A percentile compares a stretch with the other conserved stretches of the same genome.
These are phyloP conservation scores for Cadophora malorum DNA, from an alignment of 2,329 filamentous ascomycete genomes.

Conservation along the genomic window DNA sequence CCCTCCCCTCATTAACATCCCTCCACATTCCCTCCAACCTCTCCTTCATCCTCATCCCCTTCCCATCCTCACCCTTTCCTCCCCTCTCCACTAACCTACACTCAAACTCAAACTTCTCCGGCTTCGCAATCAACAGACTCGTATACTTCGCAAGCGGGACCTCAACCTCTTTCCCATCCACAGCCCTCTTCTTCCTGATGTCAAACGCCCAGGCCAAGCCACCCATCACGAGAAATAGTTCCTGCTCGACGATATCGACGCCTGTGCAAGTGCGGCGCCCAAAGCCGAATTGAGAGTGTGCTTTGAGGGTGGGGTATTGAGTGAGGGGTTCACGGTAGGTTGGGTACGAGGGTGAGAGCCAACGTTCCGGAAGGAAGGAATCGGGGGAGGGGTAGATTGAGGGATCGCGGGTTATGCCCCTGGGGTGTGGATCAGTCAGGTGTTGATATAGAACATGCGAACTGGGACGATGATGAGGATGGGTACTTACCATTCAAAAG, in stretches of 20 bases:
- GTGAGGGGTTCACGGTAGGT: conserved; percentile 70
- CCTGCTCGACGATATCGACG: conserved; percentile 66
- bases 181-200: conserved; percentile 42
- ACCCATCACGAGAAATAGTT: conserved; percentile 59
- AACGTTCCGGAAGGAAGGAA: conserved; percentile 66
- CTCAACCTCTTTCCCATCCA: conserved; percentile 32
- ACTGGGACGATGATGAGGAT: too few species aligned
- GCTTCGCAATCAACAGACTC: conserved; percentile 54
- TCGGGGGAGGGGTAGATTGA: conserved; percentile 68
- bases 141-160: conserved; percentile 34
- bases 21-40: conserved; percentile 15
- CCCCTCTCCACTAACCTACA: conserved; percentile 51
- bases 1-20: conserved; percentile 17
- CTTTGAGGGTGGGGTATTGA: conserved; percentile 66
- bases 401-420: conserved; percentile 64
- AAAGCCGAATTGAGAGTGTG: conserved; percentile 70
- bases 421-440: conserved; percentile 35
- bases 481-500: conserved; percentile 55
- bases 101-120: conserved; percentile 53
- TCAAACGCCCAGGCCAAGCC: conserved; percentile 58
- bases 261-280: conserved; percentile 68
- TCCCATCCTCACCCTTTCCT: conserved; percentile 36
- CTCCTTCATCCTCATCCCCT: background rate
- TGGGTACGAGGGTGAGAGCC: conserved; percentile 66
- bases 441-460: too few species aligned